Evolutionary conservation across 139 green algal genomes (phyloP).

Genomic region (Chara braunii): DNA sequence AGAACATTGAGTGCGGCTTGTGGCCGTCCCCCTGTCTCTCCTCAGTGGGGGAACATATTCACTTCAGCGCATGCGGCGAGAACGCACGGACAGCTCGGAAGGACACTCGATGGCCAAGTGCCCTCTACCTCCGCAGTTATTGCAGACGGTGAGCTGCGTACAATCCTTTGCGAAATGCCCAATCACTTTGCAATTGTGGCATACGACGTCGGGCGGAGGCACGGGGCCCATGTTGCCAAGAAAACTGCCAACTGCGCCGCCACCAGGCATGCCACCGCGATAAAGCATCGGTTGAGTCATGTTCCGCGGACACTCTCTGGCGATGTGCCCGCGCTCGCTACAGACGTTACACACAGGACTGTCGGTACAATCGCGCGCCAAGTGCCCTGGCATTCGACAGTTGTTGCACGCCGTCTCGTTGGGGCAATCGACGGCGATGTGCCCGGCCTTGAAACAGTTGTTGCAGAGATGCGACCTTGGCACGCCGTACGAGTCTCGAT

Average conservation of each 20-base stretch:
- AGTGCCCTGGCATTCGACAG: conserved; percentile 24
- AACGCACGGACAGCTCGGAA: too few relatives aligned
- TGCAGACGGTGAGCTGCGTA: not conserved
- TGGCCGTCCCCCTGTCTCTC: too few relatives aligned
- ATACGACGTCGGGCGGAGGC: not conserved
- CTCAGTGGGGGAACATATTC: too few relatives aligned
- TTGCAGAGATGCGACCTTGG: conserved; percentile 28
- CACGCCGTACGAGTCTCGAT: not conserved
- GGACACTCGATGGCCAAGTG: conserved; percentile 6
- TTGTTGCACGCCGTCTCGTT: conserved; percentile 36
- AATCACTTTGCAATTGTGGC: conserved; percentile 2
- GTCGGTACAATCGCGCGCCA: conserved; percentile 17
- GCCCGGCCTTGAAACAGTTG: conserved; percentile 33
- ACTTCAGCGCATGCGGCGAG: too few relatives aligned
- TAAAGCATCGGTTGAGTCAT: not conserved
- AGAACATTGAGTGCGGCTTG: too few relatives aligned
- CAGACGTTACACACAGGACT: conserved; percentile 33
- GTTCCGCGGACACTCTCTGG: not conserved
- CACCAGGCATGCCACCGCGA: not conserved
- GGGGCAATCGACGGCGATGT: conserved; percentile 22
- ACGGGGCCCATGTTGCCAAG: too few relatives aligned
- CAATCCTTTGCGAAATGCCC: conserved; percentile 1
- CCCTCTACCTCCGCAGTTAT: conserved; percentile 4
- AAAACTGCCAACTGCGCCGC: not conserved
- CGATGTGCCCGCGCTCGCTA: conserved; percentile 15